phyloP scores from a whole-genome alignment of 148 eudicot genomes.

The Vaccinium corymbosum region DNA sequence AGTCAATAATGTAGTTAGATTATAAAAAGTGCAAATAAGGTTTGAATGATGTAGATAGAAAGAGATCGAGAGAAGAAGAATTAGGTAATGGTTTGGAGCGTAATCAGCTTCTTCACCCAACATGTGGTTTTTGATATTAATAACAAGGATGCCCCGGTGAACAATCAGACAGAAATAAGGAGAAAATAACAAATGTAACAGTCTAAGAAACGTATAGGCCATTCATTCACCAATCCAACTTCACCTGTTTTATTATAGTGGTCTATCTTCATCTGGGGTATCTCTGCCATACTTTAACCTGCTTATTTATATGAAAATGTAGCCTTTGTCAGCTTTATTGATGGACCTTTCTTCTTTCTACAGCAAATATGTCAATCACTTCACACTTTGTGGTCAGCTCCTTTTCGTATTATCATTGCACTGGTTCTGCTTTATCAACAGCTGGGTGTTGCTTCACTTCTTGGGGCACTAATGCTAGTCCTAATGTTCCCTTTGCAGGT shows the following conservation, averaged over 20 bases:
- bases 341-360: constrained; percentile 18
- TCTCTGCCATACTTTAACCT: neutral
- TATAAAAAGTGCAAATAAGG: neutral
- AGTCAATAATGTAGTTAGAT: neutral
- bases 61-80: neutral
- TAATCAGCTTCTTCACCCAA: neutral
- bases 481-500: constrained; percentile 90
- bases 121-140: neutral
- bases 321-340: constrained; percentile 10
- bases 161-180: neutral
- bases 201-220: neutral
- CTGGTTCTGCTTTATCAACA: constrained; percentile 78
- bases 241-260: neutral
- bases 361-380: constrained; percentile 94
- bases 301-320: neutral
- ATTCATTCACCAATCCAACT: neutral
- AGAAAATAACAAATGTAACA: neutral
- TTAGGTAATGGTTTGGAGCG: neutral
- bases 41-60: neutral
- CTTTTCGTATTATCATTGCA: constrained; percentile 75
- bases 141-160: neutral
- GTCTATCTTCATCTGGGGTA: neutral
- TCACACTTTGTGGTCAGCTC: constrained; percentile 95
- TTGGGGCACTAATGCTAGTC: constrained; percentile 74
- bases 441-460: constrained; percentile 80